Base-by-base conservation (phyloP, 345 rosid species). In the Theobroma cacao region DNA sequence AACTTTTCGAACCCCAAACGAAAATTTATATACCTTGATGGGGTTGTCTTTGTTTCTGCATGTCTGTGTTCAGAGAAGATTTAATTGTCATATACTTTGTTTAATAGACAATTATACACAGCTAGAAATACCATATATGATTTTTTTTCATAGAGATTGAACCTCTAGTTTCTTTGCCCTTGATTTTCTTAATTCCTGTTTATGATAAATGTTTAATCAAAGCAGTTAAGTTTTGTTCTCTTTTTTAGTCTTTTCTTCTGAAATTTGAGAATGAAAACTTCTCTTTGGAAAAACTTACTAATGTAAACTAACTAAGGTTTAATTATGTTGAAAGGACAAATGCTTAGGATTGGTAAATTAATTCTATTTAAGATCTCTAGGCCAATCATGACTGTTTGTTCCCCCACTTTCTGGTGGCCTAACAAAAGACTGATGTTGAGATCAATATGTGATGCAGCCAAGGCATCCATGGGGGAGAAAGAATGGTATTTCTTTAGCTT, bases 401-500 rank as follows among this genome's bases (percentile, higher is more conserved):
- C 24, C n/a, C 33, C 17, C 5, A 18, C 58, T 55, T 55, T 55
- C 22, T 56, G 31, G 61, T 24, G 61, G 14, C 12, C 61, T 24
- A 56, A n/a, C 30, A 48, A 66, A 66, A 20, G 14, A 38, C 7
- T 40, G 15, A 40, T 66, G 50, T 1, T 66, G 43, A 15, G 2
- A 2, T 31, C 7, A 8, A 18, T 7, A 50, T 55, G 33, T 59
- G 72, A 22, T 80, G 73, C 84, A 95, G 99, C 76, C 61, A 93
- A 92, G 80, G 99, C 98, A 41, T 93, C 97, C 3, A 95, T 95
- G 99, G 99, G 98, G 31, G 97, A 93, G 90, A 95, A 95, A 82
- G 94, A 93, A 55, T 93, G 99, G 99, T 95, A 95, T 68, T 95
- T 95, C 89, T 95, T 95, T 81, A 92, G 84, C 79, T 72, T 92